phyloP scores from a whole-genome alignment of 2,329 filamentous ascomycete genomes.

The Keithomyces neogunnii region DNA sequence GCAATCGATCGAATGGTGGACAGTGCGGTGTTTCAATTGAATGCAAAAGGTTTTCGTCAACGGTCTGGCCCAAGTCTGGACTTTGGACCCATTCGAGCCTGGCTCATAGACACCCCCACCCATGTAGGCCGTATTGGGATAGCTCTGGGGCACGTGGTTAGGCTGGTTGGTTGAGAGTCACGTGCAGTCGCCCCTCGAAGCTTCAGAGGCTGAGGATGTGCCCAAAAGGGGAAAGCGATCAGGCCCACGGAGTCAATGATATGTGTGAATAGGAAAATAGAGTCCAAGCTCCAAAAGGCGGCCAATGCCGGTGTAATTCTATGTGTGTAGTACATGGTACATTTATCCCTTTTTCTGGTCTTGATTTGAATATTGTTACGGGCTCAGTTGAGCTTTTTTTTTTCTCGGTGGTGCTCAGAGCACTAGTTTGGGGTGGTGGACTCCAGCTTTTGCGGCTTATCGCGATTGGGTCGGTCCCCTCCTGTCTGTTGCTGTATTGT shows the following conservation, averaged over 20 bases:
- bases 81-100: background rate
- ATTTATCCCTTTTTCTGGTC: too few relatives aligned
- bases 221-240: constrained; percentile 20
- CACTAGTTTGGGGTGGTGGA: background rate
- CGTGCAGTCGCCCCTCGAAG: constrained; percentile 17
- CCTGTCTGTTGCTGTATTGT: background rate
- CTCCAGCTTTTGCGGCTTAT: background rate
- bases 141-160: constrained; percentile 21
- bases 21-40: background rate
- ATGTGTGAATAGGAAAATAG: too few relatives aligned
- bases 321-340: too few relatives aligned
- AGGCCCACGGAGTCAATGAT: background rate
- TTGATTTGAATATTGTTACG: too few relatives aligned
- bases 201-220: background rate
- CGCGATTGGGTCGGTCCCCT: background rate
- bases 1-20: background rate
- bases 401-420: too few relatives aligned
- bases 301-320: background rate
- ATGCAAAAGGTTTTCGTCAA: background rate
- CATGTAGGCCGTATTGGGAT: constrained; percentile 2
- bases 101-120: background rate
- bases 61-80: background rate
- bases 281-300: background rate
- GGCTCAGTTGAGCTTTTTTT: too few relatives aligned
- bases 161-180: constrained; percentile 21